phyloP scores from a whole-genome alignment of 768 basidiomycete genomes.

The Chalciporus pseudorubinellus region DNA sequence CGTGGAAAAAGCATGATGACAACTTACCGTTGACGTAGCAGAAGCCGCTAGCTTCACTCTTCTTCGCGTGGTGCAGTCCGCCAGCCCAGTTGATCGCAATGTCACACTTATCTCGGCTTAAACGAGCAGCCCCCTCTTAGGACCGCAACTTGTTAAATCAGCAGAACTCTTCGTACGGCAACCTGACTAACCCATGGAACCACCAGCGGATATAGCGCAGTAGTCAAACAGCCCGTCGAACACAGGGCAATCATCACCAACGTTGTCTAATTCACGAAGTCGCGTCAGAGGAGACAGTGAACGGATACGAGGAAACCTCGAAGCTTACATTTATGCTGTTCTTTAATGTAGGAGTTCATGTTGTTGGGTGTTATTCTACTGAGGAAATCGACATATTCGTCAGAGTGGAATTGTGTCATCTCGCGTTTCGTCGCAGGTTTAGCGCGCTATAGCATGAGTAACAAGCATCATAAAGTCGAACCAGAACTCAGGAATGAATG shows the following conservation, averaged over 20 bases:
- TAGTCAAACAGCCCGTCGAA: constrained; percentile 99
- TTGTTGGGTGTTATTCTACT: constrained; percentile 92
- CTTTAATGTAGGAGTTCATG: constrained; percentile 90
- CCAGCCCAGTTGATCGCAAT: constrained; percentile 99
- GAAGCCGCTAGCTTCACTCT: constrained; percentile 98
- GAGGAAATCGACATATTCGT: constrained; percentile 98
- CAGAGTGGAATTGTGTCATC: constrained; percentile 99
- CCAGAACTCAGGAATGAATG: not conserved
- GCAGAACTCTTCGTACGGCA: not conserved
- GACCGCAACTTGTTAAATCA: constrained; percentile 6
- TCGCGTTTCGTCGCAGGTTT: constrained; percentile 99
- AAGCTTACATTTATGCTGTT: constrained; percentile 88
- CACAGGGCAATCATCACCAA: constrained; percentile 98
- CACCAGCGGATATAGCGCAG: constrained; percentile 99
- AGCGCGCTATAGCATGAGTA: constrained; percentile 62
- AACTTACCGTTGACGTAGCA: constrained; percentile 92
- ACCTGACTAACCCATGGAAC: constrained; percentile 84
- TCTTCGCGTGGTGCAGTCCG: constrained; percentile 97
- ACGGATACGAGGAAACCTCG: not conserved
- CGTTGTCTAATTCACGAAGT: constrained; percentile 64
- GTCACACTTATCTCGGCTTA: constrained; percentile 96
- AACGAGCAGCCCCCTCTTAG: constrained; percentile 91
- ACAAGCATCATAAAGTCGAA: not conserved
- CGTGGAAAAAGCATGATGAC: not conserved
- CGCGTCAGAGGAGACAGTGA: not conserved